Percentiles rank a stretch among this genome's conserved stretches.
These are phyloP conservation scores for Annulohypoxylon moriforme DNA, from an alignment of 495 filamentous ascomycete genomes.

Conservation along the genomic window DNA sequence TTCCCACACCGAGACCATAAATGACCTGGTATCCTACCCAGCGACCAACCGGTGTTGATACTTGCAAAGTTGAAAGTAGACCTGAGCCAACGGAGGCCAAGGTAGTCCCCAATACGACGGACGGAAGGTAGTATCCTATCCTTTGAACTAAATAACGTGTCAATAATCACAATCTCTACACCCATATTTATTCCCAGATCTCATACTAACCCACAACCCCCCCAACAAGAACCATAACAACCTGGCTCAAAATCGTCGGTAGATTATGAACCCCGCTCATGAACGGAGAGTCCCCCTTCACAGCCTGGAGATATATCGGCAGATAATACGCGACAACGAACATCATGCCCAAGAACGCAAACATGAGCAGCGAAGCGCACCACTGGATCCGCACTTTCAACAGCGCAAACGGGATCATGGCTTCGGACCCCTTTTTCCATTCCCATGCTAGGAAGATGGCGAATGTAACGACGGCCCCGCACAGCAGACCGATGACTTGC, in stretches of 20 bases:
- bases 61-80: slow-evolving; percentile 45
- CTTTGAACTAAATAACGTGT: slow-evolving; percentile 29
- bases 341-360: slow-evolving; percentile 23
- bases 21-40: slow-evolving; percentile 67
- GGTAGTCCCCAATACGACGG: slow-evolving; percentile 25
- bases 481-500: slow-evolving; percentile 57
- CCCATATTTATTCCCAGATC: not conserved
- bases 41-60: slow-evolving; percentile 47
- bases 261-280: slow-evolving; percentile 55
- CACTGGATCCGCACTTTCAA: slow-evolving; percentile 27
- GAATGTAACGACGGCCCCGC: slow-evolving; percentile 54
- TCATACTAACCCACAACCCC: not conserved
- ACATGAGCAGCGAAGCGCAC: slow-evolving; percentile 14
- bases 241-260: slow-evolving; percentile 46
- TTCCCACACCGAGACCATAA: slow-evolving; percentile 56
- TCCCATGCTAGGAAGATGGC: slow-evolving; percentile 60
- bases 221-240: slow-evolving; percentile 6
- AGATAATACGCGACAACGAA: slow-evolving; percentile 61
- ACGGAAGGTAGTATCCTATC: slow-evolving; percentile 24
- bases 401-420: slow-evolving; percentile 59
- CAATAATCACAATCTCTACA: not conserved
- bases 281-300: slow-evolving; percentile 57
- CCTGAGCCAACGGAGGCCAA: slow-evolving; percentile 37
- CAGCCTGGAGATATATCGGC: slow-evolving; percentile 72
- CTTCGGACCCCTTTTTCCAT: slow-evolving; percentile 51